Conservation (phyloP, 148 eudicot genomes). For the Heliosperma pusillum region DNA sequence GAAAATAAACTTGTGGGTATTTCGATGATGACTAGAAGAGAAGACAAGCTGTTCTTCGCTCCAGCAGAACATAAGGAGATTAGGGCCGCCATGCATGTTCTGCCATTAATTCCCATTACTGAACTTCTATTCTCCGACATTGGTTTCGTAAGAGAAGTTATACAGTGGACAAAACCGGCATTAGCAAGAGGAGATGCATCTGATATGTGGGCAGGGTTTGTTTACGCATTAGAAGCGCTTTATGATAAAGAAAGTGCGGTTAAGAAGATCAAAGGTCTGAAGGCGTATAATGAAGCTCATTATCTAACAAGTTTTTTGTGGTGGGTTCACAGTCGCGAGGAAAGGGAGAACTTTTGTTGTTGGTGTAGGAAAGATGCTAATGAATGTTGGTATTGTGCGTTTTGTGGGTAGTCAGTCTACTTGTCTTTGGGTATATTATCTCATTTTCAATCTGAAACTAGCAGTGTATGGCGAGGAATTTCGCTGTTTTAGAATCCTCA, state of each 20-base stretch:
- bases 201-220: not conserved
- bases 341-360: not conserved
- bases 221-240: constrained; percentile 2
- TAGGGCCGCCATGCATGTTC: constrained; percentile 4
- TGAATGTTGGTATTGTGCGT: constrained; percentile 19
- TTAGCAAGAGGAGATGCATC: not conserved
- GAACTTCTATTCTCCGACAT: constrained; percentile 12
- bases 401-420: constrained; percentile 16
- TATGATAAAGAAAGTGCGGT: constrained; percentile 8
- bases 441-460: too few species aligned
- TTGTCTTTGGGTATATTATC: too few species aligned
- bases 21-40: constrained; percentile 1
- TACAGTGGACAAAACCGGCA: not conserved
- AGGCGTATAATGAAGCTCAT: not conserved
- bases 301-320: constrained; percentile 14
- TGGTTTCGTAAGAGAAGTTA: not conserved
- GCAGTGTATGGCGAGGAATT: too few species aligned
- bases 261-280: not conserved
- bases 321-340: constrained; percentile 19
- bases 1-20: constrained; percentile 14
- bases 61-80: not conserved
- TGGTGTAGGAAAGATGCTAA: not conserved
- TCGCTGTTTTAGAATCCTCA: too few species aligned
- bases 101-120: not conserved
- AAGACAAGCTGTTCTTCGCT: not conserved